Evolutionary conservation across 371 early-diverging fungal genomes (phyloP).

Genomic region (Rhizopus sp.): DNA sequence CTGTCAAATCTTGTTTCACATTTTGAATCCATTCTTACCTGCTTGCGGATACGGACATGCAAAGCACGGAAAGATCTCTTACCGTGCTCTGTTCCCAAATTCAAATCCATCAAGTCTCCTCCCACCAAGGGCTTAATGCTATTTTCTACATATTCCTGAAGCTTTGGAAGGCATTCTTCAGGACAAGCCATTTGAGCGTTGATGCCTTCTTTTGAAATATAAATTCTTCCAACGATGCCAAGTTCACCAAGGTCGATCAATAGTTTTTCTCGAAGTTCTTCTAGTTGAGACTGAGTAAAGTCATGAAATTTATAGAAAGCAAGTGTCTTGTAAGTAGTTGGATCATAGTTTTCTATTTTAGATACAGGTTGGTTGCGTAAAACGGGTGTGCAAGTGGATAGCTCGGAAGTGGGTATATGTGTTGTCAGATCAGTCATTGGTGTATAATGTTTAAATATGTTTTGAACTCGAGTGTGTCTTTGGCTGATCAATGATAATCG

Average conservation of each 20-base stretch:
- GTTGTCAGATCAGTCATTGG: not conserved
- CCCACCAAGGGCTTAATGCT: slow-evolving; percentile 33
- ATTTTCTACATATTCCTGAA: slow-evolving; percentile 38
- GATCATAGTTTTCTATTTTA: slow-evolving; percentile 24
- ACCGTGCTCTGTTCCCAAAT: slow-evolving; percentile 71
- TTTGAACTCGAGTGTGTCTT: not conserved
- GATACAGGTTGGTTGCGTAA: slow-evolving; percentile 15
- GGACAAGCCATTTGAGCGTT: slow-evolving; percentile 85
- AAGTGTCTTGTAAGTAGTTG: slow-evolving; percentile 60
- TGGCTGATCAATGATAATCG: not conserved
- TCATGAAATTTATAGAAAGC: slow-evolving; percentile 75
- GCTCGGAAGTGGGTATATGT: slow-evolving; percentile 1
- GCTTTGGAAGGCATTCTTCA: slow-evolving; percentile 39
- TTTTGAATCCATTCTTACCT: slow-evolving; percentile 33
- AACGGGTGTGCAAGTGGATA: slow-evolving; percentile 15
- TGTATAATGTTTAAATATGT: not conserved
- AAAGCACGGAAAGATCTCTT: slow-evolving; percentile 67
- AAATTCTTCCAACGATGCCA: slow-evolving; percentile 74
- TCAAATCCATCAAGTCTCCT: slow-evolving; percentile 59
- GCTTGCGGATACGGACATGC: slow-evolving; percentile 72
- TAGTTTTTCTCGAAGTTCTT: slow-evolving; percentile 50
- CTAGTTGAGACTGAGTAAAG: slow-evolving; percentile 40
- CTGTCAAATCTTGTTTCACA: not conserved
- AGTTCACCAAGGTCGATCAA: slow-evolving; percentile 49
- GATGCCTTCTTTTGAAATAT: slow-evolving; percentile 78